Percentiles rank a stretch among this genome's conserved stretches.
Conservation (phyloP, 73 alveolate species). For the Tetrahymena thermophila region DNA sequence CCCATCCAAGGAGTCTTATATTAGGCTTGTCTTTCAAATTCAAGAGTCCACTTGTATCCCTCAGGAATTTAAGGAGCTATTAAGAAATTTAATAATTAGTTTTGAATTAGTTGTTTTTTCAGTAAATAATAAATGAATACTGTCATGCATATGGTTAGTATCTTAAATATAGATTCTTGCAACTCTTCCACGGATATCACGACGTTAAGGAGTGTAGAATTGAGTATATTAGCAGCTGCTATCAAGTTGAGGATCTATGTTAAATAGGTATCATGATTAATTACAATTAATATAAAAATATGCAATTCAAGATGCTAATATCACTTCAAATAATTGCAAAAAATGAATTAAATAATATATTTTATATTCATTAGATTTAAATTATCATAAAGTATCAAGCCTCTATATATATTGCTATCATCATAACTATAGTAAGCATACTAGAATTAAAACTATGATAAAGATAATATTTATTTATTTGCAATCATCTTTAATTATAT, state of each 20-base stretch:
- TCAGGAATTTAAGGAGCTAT: neutral
- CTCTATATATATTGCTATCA: neutral
- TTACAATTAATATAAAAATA: too few species aligned
- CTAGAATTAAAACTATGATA: neutral
- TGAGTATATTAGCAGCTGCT: neutral
- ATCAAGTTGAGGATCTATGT: neutral
- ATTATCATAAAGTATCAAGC: neutral
- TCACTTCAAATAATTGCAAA: neutral
- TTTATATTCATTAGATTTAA: neutral
- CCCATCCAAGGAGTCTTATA: constrained; percentile 2
- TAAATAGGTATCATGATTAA: neutral
- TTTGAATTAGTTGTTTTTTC: neutral
- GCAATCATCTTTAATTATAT: neutral
- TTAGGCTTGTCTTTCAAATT: neutral
- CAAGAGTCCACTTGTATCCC: neutral
- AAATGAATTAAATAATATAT: too few species aligned
- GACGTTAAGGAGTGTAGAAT: neutral
- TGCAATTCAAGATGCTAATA: neutral
- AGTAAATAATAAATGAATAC: neutral
- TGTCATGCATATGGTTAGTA: neutral
- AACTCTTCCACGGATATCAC: neutral
- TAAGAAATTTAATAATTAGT: neutral
- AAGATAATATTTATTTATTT: too few species aligned
- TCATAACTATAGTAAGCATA: too few species aligned
- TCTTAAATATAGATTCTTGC: neutral